A percentile compares a stretch with the other conserved stretches of the same genome.
These are phyloP conservation scores for Tuber brumale DNA, from an alignment of 495 filamentous ascomycete species.

Conservation along the genomic window DNA sequence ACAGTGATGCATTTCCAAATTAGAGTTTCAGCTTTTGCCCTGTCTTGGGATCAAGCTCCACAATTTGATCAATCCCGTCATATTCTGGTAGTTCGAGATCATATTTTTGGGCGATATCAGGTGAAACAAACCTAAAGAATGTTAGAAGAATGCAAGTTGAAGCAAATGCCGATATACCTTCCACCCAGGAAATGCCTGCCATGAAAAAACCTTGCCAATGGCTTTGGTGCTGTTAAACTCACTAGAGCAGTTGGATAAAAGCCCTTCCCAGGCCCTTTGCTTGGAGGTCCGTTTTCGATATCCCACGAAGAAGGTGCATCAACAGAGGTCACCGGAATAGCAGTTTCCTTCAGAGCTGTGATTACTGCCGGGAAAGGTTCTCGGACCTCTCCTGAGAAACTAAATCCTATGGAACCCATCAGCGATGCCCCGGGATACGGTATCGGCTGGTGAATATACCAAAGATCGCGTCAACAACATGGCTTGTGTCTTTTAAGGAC, in stretches of 20 bases:
- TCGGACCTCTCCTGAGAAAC: conserved; percentile 83
- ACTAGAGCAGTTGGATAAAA: conserved; percentile 75
- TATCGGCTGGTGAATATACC: conserved; percentile 48
- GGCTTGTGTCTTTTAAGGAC: conserved; percentile 61
- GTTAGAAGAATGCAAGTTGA: conserved; percentile 47
- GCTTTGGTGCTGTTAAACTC: conserved; percentile 91
- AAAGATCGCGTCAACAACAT: conserved; percentile 91
- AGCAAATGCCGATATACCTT: conserved; percentile 29
- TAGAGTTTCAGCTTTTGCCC: conserved; percentile 12
- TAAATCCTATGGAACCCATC: conserved; percentile 58
- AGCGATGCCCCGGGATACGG: conserved; percentile 16
- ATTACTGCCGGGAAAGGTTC: conserved; percentile 84
- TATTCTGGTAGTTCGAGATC: conserved; percentile 75
- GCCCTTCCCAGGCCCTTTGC: conserved; percentile 65
- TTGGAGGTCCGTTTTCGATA: conserved; percentile 76
- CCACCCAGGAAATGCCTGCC: conserved; percentile 78
- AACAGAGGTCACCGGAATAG: conserved; percentile 72
- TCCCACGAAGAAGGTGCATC: conserved; percentile 93
- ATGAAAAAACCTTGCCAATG: conserved; percentile 72
- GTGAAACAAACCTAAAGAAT: conserved; percentile 57
- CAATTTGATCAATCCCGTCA: conserved; percentile 79
- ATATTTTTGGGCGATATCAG: conserved; percentile 77
- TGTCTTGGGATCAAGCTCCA: conserved; percentile 54
- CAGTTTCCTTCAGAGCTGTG: conserved; percentile 62
- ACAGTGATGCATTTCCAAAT: not conserved